These are phyloP conservation scores for Iris macrosiphon DNA, from an alignment of 106 monocot genomes.

Conservation along the genomic window DNA sequence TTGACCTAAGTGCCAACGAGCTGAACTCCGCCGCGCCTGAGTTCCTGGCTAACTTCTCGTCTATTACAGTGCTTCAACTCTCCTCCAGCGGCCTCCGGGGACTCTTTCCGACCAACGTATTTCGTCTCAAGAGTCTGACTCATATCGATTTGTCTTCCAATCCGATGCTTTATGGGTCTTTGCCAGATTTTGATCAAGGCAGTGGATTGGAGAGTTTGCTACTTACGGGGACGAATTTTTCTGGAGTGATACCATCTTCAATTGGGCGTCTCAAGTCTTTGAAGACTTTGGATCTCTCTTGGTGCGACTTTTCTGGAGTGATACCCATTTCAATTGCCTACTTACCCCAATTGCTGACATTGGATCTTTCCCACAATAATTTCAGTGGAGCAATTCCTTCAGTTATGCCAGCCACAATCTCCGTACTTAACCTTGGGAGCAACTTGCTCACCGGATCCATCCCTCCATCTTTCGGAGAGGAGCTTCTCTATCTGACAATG, in stretches of 20 bases:
- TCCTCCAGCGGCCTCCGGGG: slow-evolving; percentile 24
- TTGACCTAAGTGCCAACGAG: slow-evolving; percentile 29
- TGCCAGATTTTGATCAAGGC: slow-evolving; percentile 19
- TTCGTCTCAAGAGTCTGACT: slow-evolving; percentile 21
- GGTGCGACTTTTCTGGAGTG: slow-evolving; percentile 31
- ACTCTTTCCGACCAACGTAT: slow-evolving; percentile 24
- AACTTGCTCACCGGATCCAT: too few species aligned
- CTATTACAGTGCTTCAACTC: slow-evolving; percentile 23
- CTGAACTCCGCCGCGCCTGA: slow-evolving; percentile 18
- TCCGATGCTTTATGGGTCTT: slow-evolving; percentile 22
- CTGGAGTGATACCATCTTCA: slow-evolving; percentile 29
- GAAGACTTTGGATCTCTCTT: slow-evolving; percentile 21
- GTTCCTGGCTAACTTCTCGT: slow-evolving; percentile 27
- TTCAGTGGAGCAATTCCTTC: slow-evolving; percentile 39
- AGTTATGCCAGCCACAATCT: neutral
- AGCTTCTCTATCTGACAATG: slow-evolving; percentile 23
- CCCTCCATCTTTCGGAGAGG: too few species aligned
- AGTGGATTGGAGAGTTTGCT: slow-evolving; percentile 23
- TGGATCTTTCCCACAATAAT: slow-evolving; percentile 51
- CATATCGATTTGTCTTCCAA: slow-evolving; percentile 36
- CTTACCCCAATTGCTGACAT: slow-evolving; percentile 20
- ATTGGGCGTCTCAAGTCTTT: slow-evolving; percentile 40
- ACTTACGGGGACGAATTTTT: slow-evolving; percentile 27
- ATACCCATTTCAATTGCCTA: slow-evolving; percentile 35
- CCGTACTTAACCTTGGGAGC: too few species aligned